Evolutionary conservation across 2,329 filamentous ascomycete species (phyloP).

Genomic region (Claviceps arundinis): DNA sequence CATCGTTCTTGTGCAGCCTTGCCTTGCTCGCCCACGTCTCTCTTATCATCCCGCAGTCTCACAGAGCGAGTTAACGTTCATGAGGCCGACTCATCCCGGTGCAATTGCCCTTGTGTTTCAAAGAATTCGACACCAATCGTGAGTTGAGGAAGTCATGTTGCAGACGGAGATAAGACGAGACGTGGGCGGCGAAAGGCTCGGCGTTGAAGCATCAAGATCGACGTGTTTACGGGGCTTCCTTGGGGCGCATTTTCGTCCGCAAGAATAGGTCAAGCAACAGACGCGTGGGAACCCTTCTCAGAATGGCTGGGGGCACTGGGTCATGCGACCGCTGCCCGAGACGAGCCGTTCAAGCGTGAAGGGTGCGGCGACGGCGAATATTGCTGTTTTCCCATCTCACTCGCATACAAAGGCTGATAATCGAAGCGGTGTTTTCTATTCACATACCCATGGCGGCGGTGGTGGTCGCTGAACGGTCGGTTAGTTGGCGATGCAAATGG

Average conservation of each 20-base stretch:
- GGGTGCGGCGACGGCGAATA: not conserved
- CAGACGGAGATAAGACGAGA: not conserved
- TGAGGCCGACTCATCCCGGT: not conserved
- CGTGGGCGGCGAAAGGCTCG: not conserved
- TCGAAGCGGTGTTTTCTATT: slow-evolving; percentile 18
- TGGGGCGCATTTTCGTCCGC: slow-evolving; percentile 6
- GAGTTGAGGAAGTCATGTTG: not conserved
- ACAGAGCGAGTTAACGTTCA: not conserved
- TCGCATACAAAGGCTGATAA: slow-evolving; percentile 35
- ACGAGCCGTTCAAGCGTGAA: not conserved
- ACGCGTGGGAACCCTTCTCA: slow-evolving; percentile 10
- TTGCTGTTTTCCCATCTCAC: slow-evolving; percentile 20
- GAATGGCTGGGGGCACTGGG: not conserved
- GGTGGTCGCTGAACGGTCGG: slow-evolving; percentile 20
- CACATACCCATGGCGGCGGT: slow-evolving; percentile 50
- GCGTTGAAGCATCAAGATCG: not conserved
- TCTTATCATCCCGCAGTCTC: not conserved
- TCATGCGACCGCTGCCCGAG: not conserved
- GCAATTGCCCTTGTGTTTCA: slow-evolving; percentile 7
- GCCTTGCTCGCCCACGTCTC: not conserved
- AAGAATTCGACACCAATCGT: slow-evolving; percentile 7
- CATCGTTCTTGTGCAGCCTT: not conserved
- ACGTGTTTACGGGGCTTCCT: not conserved
- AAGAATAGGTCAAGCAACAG: slow-evolving; percentile 7
- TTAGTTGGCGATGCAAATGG: slow-evolving; percentile 25